These are phyloP conservation scores for Strobilomyces dryophilus DNA, from an alignment of 768 basidiomycete species.

Conservation along the genomic window DNA sequence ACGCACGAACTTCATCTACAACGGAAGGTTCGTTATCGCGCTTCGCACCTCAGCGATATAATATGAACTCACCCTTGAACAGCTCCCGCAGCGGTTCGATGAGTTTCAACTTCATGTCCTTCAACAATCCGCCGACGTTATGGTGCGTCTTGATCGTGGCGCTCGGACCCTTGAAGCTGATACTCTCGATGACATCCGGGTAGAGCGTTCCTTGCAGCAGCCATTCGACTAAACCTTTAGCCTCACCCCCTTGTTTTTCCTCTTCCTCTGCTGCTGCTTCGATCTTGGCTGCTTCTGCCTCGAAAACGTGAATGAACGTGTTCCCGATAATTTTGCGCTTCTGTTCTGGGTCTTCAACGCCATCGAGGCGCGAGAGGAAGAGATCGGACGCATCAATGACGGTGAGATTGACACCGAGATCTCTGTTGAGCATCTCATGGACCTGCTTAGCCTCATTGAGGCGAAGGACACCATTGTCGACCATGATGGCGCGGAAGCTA, in stretches of 20 bases:
- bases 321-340: slow-evolving; percentile 99
- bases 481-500: slow-evolving; percentile 96
- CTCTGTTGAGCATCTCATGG: slow-evolving; percentile 84
- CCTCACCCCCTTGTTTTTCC: slow-evolving; percentile 57
- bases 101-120: slow-evolving; percentile 97
- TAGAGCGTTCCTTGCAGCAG: slow-evolving; percentile 96
- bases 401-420: slow-evolving; percentile 94
- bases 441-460: slow-evolving; percentile 90
- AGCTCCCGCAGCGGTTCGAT: slow-evolving; percentile 97
- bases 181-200: slow-evolving; percentile 98
- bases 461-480: slow-evolving; percentile 96
- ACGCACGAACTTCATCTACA: slow-evolving; percentile 89
- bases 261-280: slow-evolving; percentile 79
- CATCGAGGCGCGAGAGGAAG: slow-evolving; percentile 85
- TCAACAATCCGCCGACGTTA: slow-evolving; percentile 93
- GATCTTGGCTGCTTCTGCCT: slow-evolving; percentile 87
- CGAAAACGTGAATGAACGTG: slow-evolving; percentile 97
- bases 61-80: slow-evolving; percentile 77
- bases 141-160: slow-evolving; percentile 99
- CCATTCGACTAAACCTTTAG: slow-evolving; percentile 95
- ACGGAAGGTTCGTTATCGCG: background rate
- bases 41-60: background rate
- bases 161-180: slow-evolving; percentile 98
- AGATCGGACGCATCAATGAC: slow-evolving; percentile 94
- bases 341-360: slow-evolving; percentile 91